phyloP scores from a whole-genome alignment of 2,329 filamentous ascomycete species.

The Curvularia verruculosa region DNA sequence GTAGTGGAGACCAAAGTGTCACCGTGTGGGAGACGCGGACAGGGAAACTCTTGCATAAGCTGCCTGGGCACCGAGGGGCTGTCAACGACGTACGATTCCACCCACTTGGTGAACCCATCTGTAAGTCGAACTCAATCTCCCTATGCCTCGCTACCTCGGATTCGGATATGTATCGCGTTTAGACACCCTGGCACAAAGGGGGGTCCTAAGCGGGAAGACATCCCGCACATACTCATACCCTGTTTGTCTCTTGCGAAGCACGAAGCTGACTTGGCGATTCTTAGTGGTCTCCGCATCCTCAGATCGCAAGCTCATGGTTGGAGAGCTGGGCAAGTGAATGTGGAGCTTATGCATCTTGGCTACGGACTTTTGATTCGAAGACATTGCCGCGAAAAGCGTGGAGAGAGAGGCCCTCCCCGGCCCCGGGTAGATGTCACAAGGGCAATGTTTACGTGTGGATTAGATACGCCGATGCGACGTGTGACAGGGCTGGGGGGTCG shows the following conservation, averaged over 20 bases:
- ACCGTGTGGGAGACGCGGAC: constrained; percentile 88
- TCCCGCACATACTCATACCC: neutral
- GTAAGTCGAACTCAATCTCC: constrained; percentile 63
- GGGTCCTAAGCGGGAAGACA: neutral
- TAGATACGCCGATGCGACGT: constrained; percentile 45
- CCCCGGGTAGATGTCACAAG: constrained; percentile 32
- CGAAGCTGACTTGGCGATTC: constrained; percentile 39
- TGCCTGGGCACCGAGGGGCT: constrained; percentile 92
- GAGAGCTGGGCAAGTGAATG: constrained; percentile 73
- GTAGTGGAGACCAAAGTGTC: constrained; percentile 87
- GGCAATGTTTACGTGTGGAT: constrained; percentile 27
- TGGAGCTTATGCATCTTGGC: constrained; percentile 26
- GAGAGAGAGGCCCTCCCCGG: constrained; percentile 32
- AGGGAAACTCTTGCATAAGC: constrained; percentile 91
- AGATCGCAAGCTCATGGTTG: constrained; percentile 83
- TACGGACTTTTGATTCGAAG: constrained; percentile 27
- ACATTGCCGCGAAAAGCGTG: constrained; percentile 33
- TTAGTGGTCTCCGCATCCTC: constrained; percentile 87
- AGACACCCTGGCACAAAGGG: neutral
- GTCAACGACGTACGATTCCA: constrained; percentile 95
- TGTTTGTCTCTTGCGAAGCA: constrained; percentile 9
- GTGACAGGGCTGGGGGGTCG: constrained; percentile 24
- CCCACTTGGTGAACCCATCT: constrained; percentile 80
- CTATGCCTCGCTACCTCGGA: neutral
- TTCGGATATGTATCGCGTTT: neutral